phyloP scores from a whole-genome alignment of 2,329 filamentous ascomycete genomes.

The Emergomyces orientalis region DNA sequence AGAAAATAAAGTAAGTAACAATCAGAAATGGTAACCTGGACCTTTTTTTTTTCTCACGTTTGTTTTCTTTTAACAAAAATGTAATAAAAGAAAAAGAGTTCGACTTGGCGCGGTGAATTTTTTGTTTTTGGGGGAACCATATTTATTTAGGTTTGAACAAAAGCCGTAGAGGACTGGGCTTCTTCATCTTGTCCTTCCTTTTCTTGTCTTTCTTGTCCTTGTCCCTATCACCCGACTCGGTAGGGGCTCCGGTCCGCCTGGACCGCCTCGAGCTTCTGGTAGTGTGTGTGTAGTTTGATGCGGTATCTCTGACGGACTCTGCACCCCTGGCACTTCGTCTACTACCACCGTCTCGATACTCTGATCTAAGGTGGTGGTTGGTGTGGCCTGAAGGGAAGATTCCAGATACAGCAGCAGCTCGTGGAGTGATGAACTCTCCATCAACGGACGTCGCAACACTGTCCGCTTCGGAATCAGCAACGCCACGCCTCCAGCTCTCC shows the following conservation, averaged over 20 bases:
- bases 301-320: constrained; percentile 13
- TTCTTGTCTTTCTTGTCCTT: constrained; percentile 21
- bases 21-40: too few relatives aligned
- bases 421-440: constrained; percentile 56
- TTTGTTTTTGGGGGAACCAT: neutral
- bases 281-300: constrained; percentile 11
- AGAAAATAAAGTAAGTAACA: neutral
- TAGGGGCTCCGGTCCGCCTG: constrained; percentile 15
- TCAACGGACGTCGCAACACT: constrained; percentile 53
- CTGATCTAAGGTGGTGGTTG: constrained; percentile 20
- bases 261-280: constrained; percentile 18
- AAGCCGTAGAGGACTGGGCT: constrained; percentile 26
- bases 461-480: constrained; percentile 47
- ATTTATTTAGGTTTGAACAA: constrained; percentile 15
- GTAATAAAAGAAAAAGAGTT: neutral
- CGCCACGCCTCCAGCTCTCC: constrained; percentile 55
- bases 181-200: constrained; percentile 26
- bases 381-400: constrained; percentile 28
- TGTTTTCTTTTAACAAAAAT: neutral
- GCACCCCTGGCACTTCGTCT: constrained; percentile 18
- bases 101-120: neutral
- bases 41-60: too few relatives aligned
- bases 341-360: constrained; percentile 13
- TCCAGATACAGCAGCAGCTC: constrained; percentile 42
- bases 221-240: constrained; percentile 22